Percentiles rank a stretch among this genome's conserved stretches.
phyloP scores from a whole-genome alignment of 73 alveolate genomes.

The Tetrahymena borealis region DNA sequence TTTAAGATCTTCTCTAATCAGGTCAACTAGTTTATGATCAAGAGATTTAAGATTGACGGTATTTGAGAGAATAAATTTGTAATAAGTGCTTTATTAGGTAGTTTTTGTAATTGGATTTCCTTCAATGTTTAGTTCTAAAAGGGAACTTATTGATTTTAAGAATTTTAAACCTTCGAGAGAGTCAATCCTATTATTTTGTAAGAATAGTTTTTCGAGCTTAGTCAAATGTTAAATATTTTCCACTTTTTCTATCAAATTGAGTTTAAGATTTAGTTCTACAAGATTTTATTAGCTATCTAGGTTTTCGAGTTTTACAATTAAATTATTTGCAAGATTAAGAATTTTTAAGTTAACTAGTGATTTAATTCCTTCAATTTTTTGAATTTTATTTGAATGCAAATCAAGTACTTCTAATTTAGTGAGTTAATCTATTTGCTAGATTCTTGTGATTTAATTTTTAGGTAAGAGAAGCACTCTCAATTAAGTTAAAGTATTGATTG shows the following conservation, averaged over 20 bases:
- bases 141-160: constrained; percentile 39
- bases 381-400: constrained; percentile 67
- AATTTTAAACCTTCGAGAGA: constrained; percentile 46
- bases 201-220: constrained; percentile 33
- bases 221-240: constrained; percentile 43
- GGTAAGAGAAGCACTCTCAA: constrained; percentile 67
- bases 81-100: constrained; percentile 2
- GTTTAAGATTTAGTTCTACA: constrained; percentile 62
- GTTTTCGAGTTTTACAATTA: constrained; percentile 51
- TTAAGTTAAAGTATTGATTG: constrained; percentile 61
- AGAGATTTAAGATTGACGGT: constrained; percentile 6
- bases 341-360: constrained; percentile 53
- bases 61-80: neutral
- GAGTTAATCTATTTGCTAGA: constrained; percentile 51
- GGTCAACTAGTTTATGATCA: constrained; percentile 27
- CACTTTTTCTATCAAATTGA: constrained; percentile 63
- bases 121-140: constrained; percentile 60
- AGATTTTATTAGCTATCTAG: constrained; percentile 52
- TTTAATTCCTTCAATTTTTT: constrained; percentile 62
- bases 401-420: constrained; percentile 70
- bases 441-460: constrained; percentile 60
- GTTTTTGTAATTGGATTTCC: constrained; percentile 44
- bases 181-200: constrained; percentile 57
- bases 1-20: constrained; percentile 14
- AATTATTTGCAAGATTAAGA: constrained; percentile 64